Conservation (phyloP, 1,284 basidiomycete species). For the Rhodotorula sp. region DNA sequence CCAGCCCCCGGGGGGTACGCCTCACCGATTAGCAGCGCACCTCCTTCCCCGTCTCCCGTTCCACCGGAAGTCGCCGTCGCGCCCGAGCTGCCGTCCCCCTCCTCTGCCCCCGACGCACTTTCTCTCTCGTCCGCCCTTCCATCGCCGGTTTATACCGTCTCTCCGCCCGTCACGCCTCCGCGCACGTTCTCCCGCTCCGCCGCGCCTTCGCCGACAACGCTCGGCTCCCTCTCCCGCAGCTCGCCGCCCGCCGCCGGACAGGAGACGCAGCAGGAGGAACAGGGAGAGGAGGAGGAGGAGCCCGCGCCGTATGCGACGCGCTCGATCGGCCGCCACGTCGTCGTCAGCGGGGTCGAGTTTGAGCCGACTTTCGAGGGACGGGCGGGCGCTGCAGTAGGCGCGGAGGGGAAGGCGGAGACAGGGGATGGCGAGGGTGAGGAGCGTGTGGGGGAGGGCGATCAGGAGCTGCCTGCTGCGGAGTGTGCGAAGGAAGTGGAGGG, state of each 20-base stretch:
- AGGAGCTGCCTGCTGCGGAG: too few relatives aligned
- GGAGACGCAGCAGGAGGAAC: too few relatives aligned
- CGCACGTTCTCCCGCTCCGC: background rate
- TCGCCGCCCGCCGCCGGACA: background rate
- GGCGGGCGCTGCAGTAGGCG: too few relatives aligned
- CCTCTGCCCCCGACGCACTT: background rate
- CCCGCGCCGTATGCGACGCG: constrained; percentile 16
- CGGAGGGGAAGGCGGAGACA: background rate
- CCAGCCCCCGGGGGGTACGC: background rate
- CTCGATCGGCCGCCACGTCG: constrained; percentile 25
- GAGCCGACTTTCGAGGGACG: constrained; percentile 20
- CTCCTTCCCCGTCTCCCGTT: fast-evolving
- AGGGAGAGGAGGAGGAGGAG: too few relatives aligned
- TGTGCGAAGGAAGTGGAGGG: background rate
- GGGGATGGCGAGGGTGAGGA: background rate
- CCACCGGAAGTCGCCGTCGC: background rate
- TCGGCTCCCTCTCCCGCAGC: background rate
- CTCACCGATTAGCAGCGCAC: fast-evolving
- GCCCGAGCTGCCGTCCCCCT: background rate
- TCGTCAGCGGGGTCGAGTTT: constrained; percentile 32
- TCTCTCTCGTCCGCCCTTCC: background rate
- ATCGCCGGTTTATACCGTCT: background rate
- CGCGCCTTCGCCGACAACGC: background rate
- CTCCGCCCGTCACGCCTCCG: background rate
- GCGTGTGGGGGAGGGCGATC: too few relatives aligned